These are phyloP conservation scores for Adansonia grandidieri DNA, from an alignment of 441 rosid genomes.

Conservation along the genomic window DNA sequence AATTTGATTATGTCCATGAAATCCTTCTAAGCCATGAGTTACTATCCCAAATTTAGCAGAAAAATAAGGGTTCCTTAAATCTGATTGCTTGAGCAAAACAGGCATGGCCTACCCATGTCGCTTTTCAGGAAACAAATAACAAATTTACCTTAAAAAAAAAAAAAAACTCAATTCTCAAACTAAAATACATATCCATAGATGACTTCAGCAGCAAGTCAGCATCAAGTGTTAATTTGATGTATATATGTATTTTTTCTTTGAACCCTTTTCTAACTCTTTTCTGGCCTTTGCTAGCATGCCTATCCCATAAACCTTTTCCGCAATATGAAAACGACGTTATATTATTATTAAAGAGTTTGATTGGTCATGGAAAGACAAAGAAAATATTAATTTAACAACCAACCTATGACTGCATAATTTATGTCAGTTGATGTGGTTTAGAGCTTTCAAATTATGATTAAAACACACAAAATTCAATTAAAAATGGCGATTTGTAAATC, in stretches of 20 bases:
- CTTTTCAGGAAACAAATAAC: constrained; percentile 13
- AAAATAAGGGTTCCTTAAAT: constrained; percentile 11
- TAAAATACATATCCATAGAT: neutral
- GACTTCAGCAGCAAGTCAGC: constrained; percentile 22
- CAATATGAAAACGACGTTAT: constrained; percentile 30
- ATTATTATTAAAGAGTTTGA: constrained; percentile 32
- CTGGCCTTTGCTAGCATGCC: too few species aligned
- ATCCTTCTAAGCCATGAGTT: constrained; percentile 20
- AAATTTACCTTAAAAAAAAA: neutral
- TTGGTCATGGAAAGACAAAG: constrained; percentile 35
- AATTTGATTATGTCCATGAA: neutral
- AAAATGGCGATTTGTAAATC: neutral
- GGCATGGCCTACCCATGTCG: constrained; percentile 50
- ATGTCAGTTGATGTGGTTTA: too few species aligned
- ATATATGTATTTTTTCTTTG: neutral
- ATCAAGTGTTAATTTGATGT: neutral
- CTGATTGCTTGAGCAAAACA: constrained; percentile 37
- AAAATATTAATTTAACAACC: constrained; percentile 27
- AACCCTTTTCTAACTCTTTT: too few species aligned
- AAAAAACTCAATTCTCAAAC: neutral
- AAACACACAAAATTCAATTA: neutral
- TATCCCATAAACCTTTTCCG: neutral
- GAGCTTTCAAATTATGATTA: neutral
- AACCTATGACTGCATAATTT: constrained; percentile 25
- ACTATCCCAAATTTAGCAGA: constrained; percentile 26